Evolutionary conservation across 768 basidiomycete genomes (phyloP).

Genomic region (Pisolithus orientalis): DNA sequence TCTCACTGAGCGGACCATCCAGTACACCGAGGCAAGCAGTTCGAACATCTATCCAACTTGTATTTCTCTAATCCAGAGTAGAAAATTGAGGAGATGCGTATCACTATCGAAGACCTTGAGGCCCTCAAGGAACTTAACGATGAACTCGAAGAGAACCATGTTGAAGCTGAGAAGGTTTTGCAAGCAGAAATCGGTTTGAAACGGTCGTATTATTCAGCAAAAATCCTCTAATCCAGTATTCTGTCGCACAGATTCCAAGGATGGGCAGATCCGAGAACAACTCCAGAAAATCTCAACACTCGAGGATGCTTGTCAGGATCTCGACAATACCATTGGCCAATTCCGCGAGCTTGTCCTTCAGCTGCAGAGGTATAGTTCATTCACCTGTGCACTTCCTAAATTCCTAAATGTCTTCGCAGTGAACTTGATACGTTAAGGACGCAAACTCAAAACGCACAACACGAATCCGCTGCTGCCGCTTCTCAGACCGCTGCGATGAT

Average conservation of each 20-base stretch:
- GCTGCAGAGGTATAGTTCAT: conserved; percentile 59
- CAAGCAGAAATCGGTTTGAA: conserved; percentile 81
- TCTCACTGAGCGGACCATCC: conserved; percentile 88
- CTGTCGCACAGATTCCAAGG: conserved; percentile 51
- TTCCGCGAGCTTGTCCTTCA: conserved; percentile 89
- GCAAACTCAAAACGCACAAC: conserved; percentile 80
- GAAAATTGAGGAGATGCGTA: conserved; percentile 98
- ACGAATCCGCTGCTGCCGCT: conserved; percentile 74
- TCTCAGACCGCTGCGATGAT: conserved; percentile 91
- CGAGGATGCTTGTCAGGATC: conserved; percentile 77
- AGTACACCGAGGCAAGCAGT: conserved; percentile 72
- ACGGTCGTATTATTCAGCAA: not conserved
- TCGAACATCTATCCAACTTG: too few relatives aligned
- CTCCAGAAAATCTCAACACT: conserved; percentile 55
- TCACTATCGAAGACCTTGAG: conserved; percentile 94
- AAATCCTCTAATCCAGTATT: not conserved
- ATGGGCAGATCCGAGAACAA: conserved; percentile 64
- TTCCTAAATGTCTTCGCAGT: conserved; percentile 32
- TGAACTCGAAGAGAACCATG: conserved; percentile 93
- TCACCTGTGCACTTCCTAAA: not conserved
- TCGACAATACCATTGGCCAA: conserved; percentile 82
- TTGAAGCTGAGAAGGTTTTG: conserved; percentile 87
- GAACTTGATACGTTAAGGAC: conserved; percentile 81
- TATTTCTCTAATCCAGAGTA: conserved; percentile 21
- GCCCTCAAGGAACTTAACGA: conserved; percentile 94